These are phyloP conservation scores for Kazachstania bromeliacearum DNA, from an alignment of 805 yeast genomes.

Conservation along the genomic window DNA sequence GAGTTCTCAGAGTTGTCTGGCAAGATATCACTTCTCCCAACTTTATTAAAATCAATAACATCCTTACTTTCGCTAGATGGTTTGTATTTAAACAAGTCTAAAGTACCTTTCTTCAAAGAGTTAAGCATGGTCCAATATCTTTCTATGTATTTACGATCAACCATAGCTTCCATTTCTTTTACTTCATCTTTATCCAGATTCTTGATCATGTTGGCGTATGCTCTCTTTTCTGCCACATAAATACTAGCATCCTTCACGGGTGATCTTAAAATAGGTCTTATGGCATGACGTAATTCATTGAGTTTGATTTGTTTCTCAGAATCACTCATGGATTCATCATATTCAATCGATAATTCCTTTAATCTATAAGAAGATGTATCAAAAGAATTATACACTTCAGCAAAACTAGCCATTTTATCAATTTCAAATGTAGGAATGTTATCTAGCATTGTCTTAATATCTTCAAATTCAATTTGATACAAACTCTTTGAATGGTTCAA, in stretches of 20 bases:
- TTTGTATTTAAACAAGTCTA: conserved; percentile 7
- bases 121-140: conserved; percentile 9
- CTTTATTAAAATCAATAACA: conserved; percentile 6
- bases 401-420: conserved; percentile 10
- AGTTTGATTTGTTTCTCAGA: conserved; percentile 12
- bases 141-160: conserved; percentile 7
- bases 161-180: conserved; percentile 3
- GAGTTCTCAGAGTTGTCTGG: conserved; percentile 3
- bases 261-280: conserved; percentile 10
- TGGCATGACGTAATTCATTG: conserved; percentile 7
- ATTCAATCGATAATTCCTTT: conserved; percentile 22
- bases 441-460: conserved; percentile 12
- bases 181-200: conserved; percentile 4
- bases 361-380: conserved; percentile 18
- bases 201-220: conserved; percentile 11
- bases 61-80: not conserved
- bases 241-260: conserved; percentile 24
- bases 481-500: conserved; percentile 10
- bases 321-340: conserved; percentile 8
- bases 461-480: conserved; percentile 11
- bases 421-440: conserved; percentile 14
- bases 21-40: conserved; percentile 4
- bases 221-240: conserved; percentile 12
- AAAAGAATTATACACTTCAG: conserved; percentile 11
- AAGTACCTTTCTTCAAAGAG: conserved; percentile 7